Evolutionary conservation across 2,329 filamentous ascomycete species (phyloP).

Genomic region (Xenosphaeropsis pyriputrescens): DNA sequence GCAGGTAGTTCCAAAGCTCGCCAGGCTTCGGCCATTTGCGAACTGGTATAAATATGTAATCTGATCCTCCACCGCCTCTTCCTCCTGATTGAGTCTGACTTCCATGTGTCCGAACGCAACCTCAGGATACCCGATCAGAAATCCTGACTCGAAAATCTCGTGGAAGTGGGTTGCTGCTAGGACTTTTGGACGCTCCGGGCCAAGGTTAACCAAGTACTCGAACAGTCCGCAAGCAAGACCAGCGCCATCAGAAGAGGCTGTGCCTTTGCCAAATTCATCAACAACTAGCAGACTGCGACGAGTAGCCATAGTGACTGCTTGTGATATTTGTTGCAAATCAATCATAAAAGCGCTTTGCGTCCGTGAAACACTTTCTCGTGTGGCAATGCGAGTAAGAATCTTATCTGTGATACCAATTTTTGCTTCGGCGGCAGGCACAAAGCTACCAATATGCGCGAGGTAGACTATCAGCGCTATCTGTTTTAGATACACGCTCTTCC

Average conservation of each 20-base stretch:
- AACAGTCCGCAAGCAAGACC: conserved; percentile 43
- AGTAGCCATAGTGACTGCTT: conserved; percentile 63
- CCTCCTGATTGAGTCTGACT: conserved; percentile 40
- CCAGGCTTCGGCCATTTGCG: conserved; percentile 50
- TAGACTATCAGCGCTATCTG: conserved; percentile 85
- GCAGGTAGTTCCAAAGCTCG: conserved; percentile 77
- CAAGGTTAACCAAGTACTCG: conserved; percentile 35
- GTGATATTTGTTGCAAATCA: conserved; percentile 75
- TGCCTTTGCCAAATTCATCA: conserved; percentile 75
- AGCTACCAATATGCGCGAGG: conserved; percentile 84
- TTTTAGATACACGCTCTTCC: conserved; percentile 92
- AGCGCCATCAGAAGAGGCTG: conserved; percentile 39
- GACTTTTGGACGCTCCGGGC: conserved; percentile 34
- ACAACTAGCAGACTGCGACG: conserved; percentile 69
- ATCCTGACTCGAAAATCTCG: conserved; percentile 56
- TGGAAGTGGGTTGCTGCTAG: conserved; percentile 49
- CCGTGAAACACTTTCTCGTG: conserved; percentile 45
- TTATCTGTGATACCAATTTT: conserved; percentile 81
- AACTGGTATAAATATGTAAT: conserved; percentile 64
- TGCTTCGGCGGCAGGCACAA: conserved; percentile 67
- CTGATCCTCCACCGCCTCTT: conserved; percentile 39
- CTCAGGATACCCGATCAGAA: conserved; percentile 32
- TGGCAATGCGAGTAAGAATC: conserved; percentile 75
- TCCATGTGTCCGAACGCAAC: conserved; percentile 60
- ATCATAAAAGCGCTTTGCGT: conserved; percentile 53